Conservation (phyloP, 1,139 yeast genomes). For the Candida tropicalis region DNA sequence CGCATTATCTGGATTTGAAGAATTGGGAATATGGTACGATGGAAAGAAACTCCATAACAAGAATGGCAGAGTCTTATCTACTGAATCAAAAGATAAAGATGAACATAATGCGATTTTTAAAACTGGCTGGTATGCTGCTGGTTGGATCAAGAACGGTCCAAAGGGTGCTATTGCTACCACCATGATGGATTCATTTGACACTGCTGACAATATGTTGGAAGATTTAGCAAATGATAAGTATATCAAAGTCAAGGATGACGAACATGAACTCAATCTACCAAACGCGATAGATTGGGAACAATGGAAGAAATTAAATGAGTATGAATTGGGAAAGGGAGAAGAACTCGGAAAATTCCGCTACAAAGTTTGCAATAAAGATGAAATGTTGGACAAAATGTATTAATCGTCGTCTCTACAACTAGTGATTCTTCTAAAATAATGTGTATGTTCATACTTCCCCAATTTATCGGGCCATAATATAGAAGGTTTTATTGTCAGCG, state of each 20-base stretch:
- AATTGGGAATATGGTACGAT: slow-evolving; percentile 58
- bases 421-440: slow-evolving; percentile 36
- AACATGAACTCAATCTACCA: slow-evolving; percentile 19
- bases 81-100: slow-evolving; percentile 23
- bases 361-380: slow-evolving; percentile 52
- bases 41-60: slow-evolving; percentile 60
- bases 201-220: slow-evolving; percentile 64
- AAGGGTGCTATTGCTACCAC: slow-evolving; percentile 92
- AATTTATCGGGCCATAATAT: slow-evolving; percentile 28
- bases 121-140: slow-evolving; percentile 75
- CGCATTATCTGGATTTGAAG: slow-evolving; percentile 60
- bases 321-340: slow-evolving; percentile 55
- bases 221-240: slow-evolving; percentile 48
- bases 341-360: slow-evolving; percentile 54
- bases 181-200: slow-evolving; percentile 80
- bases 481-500: slow-evolving; percentile 10
- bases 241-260: slow-evolving; percentile 18
- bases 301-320: slow-evolving; percentile 64
- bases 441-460: slow-evolving; percentile 36
- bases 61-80: slow-evolving; percentile 58
- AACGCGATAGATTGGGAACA: slow-evolving; percentile 57
- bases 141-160: slow-evolving; percentile 93
- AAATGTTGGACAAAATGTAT: slow-evolving; percentile 44
- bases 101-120: slow-evolving; percentile 25
- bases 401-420: slow-evolving; percentile 27